Base-by-base conservation (phyloP, 345 rosid species). In the Acer campestre region DNA sequence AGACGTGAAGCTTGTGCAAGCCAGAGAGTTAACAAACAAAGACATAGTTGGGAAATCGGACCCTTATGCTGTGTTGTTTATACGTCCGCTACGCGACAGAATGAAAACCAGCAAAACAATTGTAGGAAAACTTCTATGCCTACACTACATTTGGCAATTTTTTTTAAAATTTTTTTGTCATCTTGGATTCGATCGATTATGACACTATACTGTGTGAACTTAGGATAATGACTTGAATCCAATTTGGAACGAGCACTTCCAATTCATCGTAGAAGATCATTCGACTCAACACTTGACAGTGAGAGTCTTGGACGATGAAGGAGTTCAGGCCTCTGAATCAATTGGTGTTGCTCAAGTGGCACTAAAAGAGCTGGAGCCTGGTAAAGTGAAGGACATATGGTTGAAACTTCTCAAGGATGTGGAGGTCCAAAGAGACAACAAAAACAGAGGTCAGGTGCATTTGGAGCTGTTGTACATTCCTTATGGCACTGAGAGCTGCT, bases 1-100 rank as follows among this genome's bases (percentile, higher is more conserved):
- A 80, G 98, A 95, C 11, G 99, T 91, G 88, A 95, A 92, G 86
- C 91, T 95, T 73, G 89, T 95, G 72, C 98, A 92, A 84, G 99
- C 92, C 67, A 93, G 91, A 67, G 99, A 88, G 12, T 84, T 95
- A 68, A 78, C 89, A 44, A 93, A 95, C 78, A 95, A 93, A 86
- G 98, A 96, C 86, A 18, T 96, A 4, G 79, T 96, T 31, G 98
- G 98, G 69, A 96, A 94, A 85, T 94, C 99, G 2, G 99, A 96
- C 88, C 98, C 99, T 46, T 96, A 75, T 73, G 97, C 90, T 68
- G 88, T 88, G 49, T 51, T 93, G 38, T 94, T 90, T 70, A 63
- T 96, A 64, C 97, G 99, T 16, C 99, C 99, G 4, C 74, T 94
- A 58, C 91, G 82, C 7, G 85, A 89, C 75, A 89, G 83, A 88